phyloP scores from a whole-genome alignment of 1,284 basidiomycete genomes.

The Uromyces viciae-fabae region DNA sequence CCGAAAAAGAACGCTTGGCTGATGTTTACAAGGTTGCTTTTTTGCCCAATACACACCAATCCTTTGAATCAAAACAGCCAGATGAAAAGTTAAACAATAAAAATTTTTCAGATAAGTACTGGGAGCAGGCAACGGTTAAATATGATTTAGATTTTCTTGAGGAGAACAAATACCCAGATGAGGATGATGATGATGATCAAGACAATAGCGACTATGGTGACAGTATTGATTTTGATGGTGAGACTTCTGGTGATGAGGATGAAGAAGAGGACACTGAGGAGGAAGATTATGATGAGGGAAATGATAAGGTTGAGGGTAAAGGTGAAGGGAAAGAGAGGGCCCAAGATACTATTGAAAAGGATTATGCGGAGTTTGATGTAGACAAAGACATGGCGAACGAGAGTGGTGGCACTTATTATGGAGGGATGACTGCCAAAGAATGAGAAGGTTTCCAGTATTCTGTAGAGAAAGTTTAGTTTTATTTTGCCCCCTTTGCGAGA shows the following conservation, averaged over 20 bases:
- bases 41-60: not conserved
- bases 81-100: not conserved
- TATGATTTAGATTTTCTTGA: not conserved
- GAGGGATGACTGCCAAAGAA: too few species aligned
- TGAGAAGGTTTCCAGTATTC: too few species aligned
- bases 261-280: not conserved
- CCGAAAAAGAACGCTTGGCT: not conserved
- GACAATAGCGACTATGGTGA: not conserved
- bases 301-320: too few species aligned
- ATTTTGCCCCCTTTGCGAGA: too few species aligned
- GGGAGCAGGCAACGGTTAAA: not conserved
- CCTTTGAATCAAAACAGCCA: not conserved
- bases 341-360: too few species aligned
- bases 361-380: too few species aligned
- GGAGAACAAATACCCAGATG: not conserved
- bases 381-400: too few species aligned
- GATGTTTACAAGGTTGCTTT: not conserved
- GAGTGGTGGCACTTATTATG: too few species aligned
- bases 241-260: not conserved
- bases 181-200: not conserved
- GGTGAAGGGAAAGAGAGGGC: too few species aligned
- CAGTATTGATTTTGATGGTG: not conserved
- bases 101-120: slow-evolving; percentile 8
- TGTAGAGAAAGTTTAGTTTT: too few species aligned
- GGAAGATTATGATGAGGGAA: not conserved